These are phyloP conservation scores for Paramyrothecium sp. DNA, from an alignment of 2,329 filamentous ascomycete genomes.

Conservation along the genomic window DNA sequence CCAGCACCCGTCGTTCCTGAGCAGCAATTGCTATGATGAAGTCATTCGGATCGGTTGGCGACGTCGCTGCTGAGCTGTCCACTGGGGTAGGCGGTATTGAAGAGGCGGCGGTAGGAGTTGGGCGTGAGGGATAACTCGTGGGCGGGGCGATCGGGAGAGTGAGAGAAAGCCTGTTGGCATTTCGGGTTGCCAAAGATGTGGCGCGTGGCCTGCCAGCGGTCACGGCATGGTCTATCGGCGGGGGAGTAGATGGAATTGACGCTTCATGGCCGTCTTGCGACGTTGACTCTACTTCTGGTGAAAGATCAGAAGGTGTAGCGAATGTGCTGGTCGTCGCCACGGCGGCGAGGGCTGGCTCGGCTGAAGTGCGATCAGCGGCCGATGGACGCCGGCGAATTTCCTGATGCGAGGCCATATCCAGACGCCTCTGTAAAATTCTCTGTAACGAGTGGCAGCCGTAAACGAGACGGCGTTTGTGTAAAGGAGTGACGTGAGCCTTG, in stretches of 20 bases:
- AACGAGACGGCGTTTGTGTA: constrained; percentile 30
- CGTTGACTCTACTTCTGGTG: constrained; percentile 1
- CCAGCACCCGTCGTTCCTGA: constrained; percentile 87
- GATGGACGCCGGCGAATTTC: constrained; percentile 39
- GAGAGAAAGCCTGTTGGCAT: constrained; percentile 58
- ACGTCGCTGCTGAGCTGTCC: constrained; percentile 39
- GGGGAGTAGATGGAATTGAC: constrained; percentile 34
- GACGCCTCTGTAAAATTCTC: constrained; percentile 20
- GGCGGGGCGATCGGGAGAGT: constrained; percentile 61
- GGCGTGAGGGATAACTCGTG: constrained; percentile 49
- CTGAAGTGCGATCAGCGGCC: constrained; percentile 31
- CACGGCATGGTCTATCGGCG: constrained; percentile 35
- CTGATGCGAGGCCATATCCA: constrained; percentile 33
- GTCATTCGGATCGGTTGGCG: constrained; percentile 56
- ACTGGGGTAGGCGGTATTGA: constrained; percentile 52
- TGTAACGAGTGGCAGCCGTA: constrained; percentile 29
- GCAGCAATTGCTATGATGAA: constrained; percentile 89
- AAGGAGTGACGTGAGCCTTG: constrained; percentile 34
- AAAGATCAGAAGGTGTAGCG: constrained; percentile 6
- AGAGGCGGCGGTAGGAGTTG: constrained; percentile 38
- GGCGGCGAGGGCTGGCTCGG: constrained; percentile 19
- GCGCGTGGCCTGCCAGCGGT: constrained; percentile 49
- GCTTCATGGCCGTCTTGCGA: constrained; percentile 15
- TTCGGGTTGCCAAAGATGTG: constrained; percentile 51
- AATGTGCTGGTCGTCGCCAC: constrained; percentile 14